Conservation (phyloP, 305 asterid genomes). For the Plantago lanceolata region DNA sequence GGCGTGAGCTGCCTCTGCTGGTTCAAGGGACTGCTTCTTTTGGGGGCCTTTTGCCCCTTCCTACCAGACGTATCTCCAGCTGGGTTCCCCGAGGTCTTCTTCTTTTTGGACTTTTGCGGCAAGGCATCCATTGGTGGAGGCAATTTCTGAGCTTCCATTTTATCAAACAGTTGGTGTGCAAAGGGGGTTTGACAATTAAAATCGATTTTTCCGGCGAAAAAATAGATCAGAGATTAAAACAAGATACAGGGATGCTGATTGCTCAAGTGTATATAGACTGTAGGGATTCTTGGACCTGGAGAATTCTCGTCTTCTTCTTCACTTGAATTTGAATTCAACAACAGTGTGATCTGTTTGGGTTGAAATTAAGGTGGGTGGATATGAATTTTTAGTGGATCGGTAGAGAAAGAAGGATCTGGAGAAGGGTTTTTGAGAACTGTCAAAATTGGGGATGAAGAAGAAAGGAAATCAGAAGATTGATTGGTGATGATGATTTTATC, state of each 20-base stretch:
- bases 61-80: not conserved
- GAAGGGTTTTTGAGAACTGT: not conserved
- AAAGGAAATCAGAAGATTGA: not conserved
- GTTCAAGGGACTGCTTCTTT: not conserved
- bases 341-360: not conserved
- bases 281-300: not conserved
- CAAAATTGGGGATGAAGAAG: not conserved
- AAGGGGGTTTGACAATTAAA: not conserved
- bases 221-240: no score
- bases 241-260: no score
- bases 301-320: not conserved
- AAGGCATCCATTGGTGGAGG: not conserved
- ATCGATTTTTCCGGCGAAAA: not conserved
- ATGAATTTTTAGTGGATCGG: not conserved
- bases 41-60: constrained; percentile 5
- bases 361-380: not conserved
- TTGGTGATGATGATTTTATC: not conserved
- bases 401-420: not conserved
- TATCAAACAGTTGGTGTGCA: not conserved
- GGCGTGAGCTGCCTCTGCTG: not conserved
- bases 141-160: constrained; percentile 8
- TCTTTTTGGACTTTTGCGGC: not conserved
- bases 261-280: no score
- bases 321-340: no score
- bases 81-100: not conserved